These are phyloP conservation scores for Huntiella bhutanensis DNA, from an alignment of 2,329 filamentous ascomycete genomes.

Conservation along the genomic window DNA sequence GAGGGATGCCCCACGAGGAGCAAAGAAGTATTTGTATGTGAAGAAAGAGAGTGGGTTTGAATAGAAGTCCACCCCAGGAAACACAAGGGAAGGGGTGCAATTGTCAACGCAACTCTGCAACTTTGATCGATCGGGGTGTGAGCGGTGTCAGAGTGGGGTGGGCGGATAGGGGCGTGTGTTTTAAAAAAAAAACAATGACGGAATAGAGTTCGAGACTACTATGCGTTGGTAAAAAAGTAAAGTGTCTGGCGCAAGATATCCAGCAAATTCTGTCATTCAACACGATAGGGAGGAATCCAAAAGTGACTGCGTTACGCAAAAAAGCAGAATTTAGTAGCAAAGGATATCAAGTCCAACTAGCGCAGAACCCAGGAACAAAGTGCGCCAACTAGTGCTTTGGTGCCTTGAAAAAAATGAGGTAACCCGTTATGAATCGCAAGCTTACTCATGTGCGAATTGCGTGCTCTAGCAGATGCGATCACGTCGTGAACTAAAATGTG, in stretches of 20 bases:
- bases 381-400: neutral
- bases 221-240: constrained; percentile 1
- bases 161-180: neutral
- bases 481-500: neutral
- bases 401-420: neutral
- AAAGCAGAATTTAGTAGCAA: neutral
- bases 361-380: neutral
- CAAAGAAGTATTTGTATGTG: neutral
- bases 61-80: neutral
- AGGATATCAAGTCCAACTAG: neutral
- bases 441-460: neutral
- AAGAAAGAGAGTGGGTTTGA: neutral
- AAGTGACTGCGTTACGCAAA: constrained; percentile 5
- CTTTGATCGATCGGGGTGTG: neutral
- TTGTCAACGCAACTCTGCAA: neutral
- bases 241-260: constrained; percentile 9
- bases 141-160: neutral
- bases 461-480: neutral
- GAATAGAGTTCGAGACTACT: neutral
- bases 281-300: neutral
- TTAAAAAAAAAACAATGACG: neutral
- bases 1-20: neutral
- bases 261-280: constrained; percentile 10
- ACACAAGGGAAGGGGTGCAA: neutral
- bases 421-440: neutral